Evolutionary conservation across 306 rosid species (phyloP).

Genomic region (Vicia sativa): DNA sequence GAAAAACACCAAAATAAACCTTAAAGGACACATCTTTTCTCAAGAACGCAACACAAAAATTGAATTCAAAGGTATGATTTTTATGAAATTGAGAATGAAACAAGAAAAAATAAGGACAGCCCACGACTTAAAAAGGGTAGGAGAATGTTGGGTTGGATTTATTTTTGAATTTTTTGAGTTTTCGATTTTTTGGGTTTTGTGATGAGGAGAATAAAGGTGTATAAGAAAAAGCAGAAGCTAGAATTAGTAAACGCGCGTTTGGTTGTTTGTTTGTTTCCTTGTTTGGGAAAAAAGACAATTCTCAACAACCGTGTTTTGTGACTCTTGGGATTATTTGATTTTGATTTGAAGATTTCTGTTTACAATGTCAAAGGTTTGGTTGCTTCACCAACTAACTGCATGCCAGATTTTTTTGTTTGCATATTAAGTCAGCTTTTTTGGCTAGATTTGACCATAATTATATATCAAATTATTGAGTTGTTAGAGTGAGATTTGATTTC

Average conservation of each 20-base stretch:
- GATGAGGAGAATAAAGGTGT: background rate
- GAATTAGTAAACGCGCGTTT: slow-evolving; percentile 36
- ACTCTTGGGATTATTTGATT: slow-evolving; percentile 19
- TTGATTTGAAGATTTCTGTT: slow-evolving; percentile 25
- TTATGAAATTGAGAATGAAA: background rate
- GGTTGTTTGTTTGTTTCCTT: slow-evolving; percentile 24
- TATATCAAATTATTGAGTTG: no score
- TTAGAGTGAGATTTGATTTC: no score
- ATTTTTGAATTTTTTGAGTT: background rate
- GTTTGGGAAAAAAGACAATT: slow-evolving; percentile 20
- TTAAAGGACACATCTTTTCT: slow-evolving; percentile 66
- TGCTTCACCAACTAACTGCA: slow-evolving; percentile 33
- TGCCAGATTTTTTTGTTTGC: background rate
- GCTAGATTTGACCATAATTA: background rate
- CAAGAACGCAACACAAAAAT: background rate
- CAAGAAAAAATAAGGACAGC: slow-evolving; percentile 6
- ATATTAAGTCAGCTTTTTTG: slow-evolving; percentile 4
- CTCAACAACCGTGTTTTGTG: slow-evolving; percentile 37
- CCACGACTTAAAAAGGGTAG: slow-evolving; percentile 23
- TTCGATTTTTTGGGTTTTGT: background rate
- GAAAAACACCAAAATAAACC: slow-evolving; percentile 79
- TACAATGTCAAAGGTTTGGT: slow-evolving; percentile 40
- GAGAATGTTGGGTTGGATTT: slow-evolving; percentile 21
- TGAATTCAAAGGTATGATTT: slow-evolving; percentile 5
- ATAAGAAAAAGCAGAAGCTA: slow-evolving; percentile 12